Percentiles rank a stretch among this genome's conserved stretches.
phyloP scores from a whole-genome alignment of 106 monocot genomes.

The Cymbidium sinense region DNA sequence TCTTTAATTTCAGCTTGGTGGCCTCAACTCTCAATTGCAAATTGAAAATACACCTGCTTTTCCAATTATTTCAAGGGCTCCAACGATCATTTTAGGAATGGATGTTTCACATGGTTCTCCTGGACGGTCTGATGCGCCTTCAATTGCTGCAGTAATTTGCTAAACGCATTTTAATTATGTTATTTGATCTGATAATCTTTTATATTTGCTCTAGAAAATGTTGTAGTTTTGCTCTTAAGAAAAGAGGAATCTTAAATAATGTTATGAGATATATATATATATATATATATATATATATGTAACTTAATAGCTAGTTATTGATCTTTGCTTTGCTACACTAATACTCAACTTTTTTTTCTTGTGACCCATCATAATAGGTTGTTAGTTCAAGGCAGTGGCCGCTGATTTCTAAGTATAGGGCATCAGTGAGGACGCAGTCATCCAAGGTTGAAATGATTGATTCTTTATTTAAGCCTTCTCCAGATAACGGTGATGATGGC shows the following conservation, averaged over 20 bases:
- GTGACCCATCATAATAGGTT: constrained; percentile 36
- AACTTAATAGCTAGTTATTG: too few relatives aligned
- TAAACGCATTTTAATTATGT: neutral
- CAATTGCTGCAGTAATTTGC: constrained; percentile 57
- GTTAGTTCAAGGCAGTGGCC: constrained; percentile 94
- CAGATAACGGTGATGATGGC: constrained; percentile 46
- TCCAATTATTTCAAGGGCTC: constrained; percentile 10
- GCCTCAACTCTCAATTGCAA: constrained; percentile 68
- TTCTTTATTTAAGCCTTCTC: constrained; percentile 63
- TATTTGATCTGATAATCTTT: neutral
- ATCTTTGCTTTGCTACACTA: too few relatives aligned
- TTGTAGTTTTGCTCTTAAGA: too few relatives aligned
- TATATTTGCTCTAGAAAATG: too few relatives aligned
- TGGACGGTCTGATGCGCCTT: constrained; percentile 60
- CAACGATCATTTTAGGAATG: constrained; percentile 26
- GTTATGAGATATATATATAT: too few relatives aligned
- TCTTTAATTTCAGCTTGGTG: constrained; percentile 54
- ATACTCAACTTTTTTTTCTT: neutral
- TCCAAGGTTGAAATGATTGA: constrained; percentile 96
- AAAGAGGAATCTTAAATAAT: too few relatives aligned
- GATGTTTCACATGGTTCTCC: constrained; percentile 50
- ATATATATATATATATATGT: too few relatives aligned
- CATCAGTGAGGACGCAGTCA: constrained; percentile 74
- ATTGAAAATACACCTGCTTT: constrained; percentile 33
- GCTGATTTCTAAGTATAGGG: constrained; percentile 74